These are phyloP conservation scores for Flueggea neowawraea DNA, from an alignment of 441 rosid genomes.

Conservation along the genomic window DNA sequence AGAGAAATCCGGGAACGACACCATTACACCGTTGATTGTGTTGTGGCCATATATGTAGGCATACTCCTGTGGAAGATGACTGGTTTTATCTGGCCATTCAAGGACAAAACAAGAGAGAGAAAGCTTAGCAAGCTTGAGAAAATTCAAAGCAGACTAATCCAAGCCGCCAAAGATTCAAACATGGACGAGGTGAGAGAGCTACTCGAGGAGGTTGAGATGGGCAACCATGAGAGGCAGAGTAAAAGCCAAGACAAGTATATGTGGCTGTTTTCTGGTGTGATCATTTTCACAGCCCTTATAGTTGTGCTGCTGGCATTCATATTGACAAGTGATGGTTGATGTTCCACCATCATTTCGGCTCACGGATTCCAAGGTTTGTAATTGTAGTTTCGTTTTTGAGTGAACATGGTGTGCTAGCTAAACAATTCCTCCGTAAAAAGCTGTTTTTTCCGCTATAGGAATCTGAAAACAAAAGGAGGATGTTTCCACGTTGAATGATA, in stretches of 20 bases:
- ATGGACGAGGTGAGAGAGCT: slow-evolving; percentile 76
- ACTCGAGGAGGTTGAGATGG: slow-evolving; percentile 58
- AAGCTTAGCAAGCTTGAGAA: slow-evolving; percentile 50
- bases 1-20: slow-evolving; percentile 85
- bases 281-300: slow-evolving; percentile 44
- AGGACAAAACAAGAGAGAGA: slow-evolving; percentile 24
- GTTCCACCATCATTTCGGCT: not conserved
- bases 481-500: too few relatives aligned
- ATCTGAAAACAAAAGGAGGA: too few relatives aligned
- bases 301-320: slow-evolving; percentile 69
- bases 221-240: slow-evolving; percentile 25
- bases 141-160: slow-evolving; percentile 61
- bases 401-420: too few relatives aligned
- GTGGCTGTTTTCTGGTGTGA: slow-evolving; percentile 66
- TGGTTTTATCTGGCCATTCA: slow-evolving; percentile 70
- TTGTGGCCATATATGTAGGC: slow-evolving; percentile 85
- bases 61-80: slow-evolving; percentile 93
- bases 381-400: not conserved
- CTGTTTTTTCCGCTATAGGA: too few relatives aligned
- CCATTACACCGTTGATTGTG: slow-evolving; percentile 84
- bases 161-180: slow-evolving; percentile 88
- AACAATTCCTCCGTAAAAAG: too few relatives aligned
- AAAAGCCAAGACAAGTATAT: slow-evolving; percentile 36
- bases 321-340: slow-evolving; percentile 74
- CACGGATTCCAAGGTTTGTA: slow-evolving; percentile 3